These are phyloP conservation scores for Claviceps lovelessii DNA, from an alignment of 2,329 filamentous ascomycete genomes.

Conservation along the genomic window DNA sequence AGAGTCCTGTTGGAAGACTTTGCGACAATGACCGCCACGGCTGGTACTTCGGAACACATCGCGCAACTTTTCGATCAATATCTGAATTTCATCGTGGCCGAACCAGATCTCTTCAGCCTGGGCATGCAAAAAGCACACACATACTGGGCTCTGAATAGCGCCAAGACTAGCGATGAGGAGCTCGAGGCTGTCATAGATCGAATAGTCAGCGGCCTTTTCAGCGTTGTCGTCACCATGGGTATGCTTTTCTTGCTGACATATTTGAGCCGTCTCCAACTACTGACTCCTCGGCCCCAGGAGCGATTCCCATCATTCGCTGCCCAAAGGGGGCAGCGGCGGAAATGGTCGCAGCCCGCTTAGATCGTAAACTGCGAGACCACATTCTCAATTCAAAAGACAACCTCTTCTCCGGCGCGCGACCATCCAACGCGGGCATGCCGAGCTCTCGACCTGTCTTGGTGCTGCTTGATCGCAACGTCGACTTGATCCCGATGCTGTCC, in stretches of 20 bases:
- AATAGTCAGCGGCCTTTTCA: slow-evolving; percentile 93
- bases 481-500: slow-evolving; percentile 95
- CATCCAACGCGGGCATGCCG: slow-evolving; percentile 44
- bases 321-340: slow-evolving; percentile 88
- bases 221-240: slow-evolving; percentile 97
- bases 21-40: slow-evolving; percentile 69
- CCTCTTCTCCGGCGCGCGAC: slow-evolving; percentile 63
- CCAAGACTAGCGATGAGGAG: slow-evolving; percentile 76
- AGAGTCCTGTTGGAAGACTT: slow-evolving; percentile 89
- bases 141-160: slow-evolving; percentile 94
- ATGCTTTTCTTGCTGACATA: slow-evolving; percentile 13
- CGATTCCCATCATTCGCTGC: slow-evolving; percentile 89
- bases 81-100: slow-evolving; percentile 89
- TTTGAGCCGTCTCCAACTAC: neutral
- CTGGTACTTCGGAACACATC: slow-evolving; percentile 77
- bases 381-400: slow-evolving; percentile 97
- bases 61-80: slow-evolving; percentile 94
- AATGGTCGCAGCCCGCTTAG: slow-evolving; percentile 84
- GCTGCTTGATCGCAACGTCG: slow-evolving; percentile 88
- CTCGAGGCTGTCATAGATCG: slow-evolving; percentile 77
- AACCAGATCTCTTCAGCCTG: slow-evolving; percentile 88
- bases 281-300: slow-evolving; percentile 33
- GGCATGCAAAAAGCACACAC: slow-evolving; percentile 82
- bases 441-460: slow-evolving; percentile 77
- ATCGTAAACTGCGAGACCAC: slow-evolving; percentile 90